Percentiles rank a stretch among this genome's conserved stretches.
These are phyloP conservation scores for Pestalotiopsis sp. DNA, from an alignment of 2,329 filamentous ascomycete species.

Conservation along the genomic window DNA sequence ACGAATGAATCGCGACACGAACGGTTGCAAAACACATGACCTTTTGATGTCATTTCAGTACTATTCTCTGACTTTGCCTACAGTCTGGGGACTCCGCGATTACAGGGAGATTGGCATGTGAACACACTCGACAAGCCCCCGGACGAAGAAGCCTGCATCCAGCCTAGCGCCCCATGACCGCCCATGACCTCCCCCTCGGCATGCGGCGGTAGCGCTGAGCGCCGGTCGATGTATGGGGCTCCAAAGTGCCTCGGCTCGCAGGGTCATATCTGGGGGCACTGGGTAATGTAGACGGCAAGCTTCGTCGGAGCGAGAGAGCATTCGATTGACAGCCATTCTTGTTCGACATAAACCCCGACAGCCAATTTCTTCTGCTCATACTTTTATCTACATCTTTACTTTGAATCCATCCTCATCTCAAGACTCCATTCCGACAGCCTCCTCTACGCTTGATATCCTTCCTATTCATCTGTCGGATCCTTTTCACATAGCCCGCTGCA, in stretches of 20 bases:
- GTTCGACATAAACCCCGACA: neutral
- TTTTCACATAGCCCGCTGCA: conserved; percentile 14
- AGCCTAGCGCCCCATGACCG: conserved; percentile 1
- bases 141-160: neutral
- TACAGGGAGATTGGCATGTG: conserved; percentile 8
- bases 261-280: conserved; percentile 6
- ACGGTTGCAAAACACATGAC: neutral
- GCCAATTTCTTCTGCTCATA: neutral
- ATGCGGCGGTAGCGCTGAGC: neutral
- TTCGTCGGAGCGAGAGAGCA: conserved; percentile 5
- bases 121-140: neutral
- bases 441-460: neutral
- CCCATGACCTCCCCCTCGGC: conserved; percentile 5
- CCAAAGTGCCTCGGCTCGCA: conserved; percentile 15
- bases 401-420: neutral
- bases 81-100: neutral
- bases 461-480: conserved; percentile 3
- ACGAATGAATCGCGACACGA: too few species aligned
- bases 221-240: neutral
- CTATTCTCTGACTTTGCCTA: too few species aligned
- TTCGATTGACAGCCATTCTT: neutral
- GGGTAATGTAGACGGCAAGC: conserved; percentile 12
- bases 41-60: neutral
- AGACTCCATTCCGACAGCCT: neutral
- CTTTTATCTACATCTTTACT: neutral